Evolutionary conservation across 1,284 basidiomycete genomes (phyloP).

Genomic region (Veloporphyrellus conicus): DNA sequence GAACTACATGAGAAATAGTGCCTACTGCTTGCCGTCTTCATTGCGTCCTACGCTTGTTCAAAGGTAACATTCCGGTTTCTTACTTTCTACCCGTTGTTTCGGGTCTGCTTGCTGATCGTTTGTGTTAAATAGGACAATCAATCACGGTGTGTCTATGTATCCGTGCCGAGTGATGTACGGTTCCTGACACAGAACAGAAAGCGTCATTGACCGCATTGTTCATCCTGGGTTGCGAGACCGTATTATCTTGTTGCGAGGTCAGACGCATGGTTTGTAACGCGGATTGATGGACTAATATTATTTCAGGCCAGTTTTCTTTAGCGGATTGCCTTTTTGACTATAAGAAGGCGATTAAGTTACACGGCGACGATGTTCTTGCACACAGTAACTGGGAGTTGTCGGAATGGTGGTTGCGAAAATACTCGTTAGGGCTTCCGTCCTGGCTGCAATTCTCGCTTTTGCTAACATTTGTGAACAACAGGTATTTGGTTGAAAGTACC

Average conservation of each 20-base stretch:
- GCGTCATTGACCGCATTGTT: conserved; percentile 82
- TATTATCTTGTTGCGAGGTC: conserved; percentile 82
- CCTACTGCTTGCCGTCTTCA: conserved; percentile 84
- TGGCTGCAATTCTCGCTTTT: neutral
- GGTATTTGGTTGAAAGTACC: conserved; percentile 65
- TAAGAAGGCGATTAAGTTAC: conserved; percentile 62
- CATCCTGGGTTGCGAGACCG: conserved; percentile 85
- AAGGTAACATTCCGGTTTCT: conserved; percentile 43
- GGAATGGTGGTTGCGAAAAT: conserved; percentile 77
- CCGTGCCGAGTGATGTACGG: conserved; percentile 4
- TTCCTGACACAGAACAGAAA: conserved; percentile 47
- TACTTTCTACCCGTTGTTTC: neutral
- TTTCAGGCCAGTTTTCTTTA: conserved; percentile 68
- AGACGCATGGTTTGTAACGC: conserved; percentile 20
- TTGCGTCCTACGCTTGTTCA: conserved; percentile 82
- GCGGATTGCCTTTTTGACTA: conserved; percentile 74
- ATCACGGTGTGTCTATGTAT: conserved; percentile 59
- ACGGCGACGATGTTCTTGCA: conserved; percentile 84
- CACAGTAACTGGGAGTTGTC: conserved; percentile 86
- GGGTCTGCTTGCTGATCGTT: conserved; percentile 13
- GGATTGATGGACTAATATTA: conserved; percentile 34
- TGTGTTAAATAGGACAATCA: conserved; percentile 57
- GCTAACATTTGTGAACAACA: conserved; percentile 29
- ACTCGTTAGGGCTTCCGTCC: conserved; percentile 38
- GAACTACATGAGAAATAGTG: conserved; percentile 75